A percentile compares a stretch with the other conserved stretches of the same genome.
Conservation (phyloP, 2,329 filamentous ascomycete species). For the Calycina marina region DNA sequence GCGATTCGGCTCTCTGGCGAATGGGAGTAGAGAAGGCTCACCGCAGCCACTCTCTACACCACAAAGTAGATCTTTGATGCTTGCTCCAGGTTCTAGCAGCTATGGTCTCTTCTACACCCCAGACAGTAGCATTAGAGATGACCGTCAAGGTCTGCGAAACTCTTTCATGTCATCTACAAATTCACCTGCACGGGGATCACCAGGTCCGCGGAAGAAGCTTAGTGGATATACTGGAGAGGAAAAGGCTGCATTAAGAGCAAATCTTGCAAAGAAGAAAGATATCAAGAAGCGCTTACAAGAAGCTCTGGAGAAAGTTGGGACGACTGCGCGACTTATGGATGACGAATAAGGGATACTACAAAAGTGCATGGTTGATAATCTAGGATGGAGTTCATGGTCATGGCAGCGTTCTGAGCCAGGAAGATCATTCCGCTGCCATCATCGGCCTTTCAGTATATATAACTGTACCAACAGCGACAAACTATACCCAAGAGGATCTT, state of each 20-base stretch:
- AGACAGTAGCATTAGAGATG: constrained; percentile 15
- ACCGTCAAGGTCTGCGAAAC: constrained; percentile 12
- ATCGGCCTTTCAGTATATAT: too few relatives aligned
- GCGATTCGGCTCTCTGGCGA: constrained; percentile 28
- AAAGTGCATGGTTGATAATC: too few relatives aligned
- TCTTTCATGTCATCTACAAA: constrained; percentile 18
- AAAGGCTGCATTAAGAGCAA: constrained; percentile 39
- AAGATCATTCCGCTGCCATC: too few relatives aligned
- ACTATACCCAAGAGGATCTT: too few relatives aligned
- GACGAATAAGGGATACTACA: too few relatives aligned
- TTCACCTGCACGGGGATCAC: constrained; percentile 12
- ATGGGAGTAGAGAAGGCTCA: constrained; percentile 29
- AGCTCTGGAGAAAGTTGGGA: constrained; percentile 20
- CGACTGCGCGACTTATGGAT: constrained; percentile 18
- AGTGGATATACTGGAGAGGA: constrained; percentile 45
- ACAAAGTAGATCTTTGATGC: constrained; percentile 14
- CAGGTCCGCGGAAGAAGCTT: constrained; percentile 40
- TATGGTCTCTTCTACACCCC: constrained; percentile 19
- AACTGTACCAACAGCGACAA: too few relatives aligned
- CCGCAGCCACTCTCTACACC: constrained; percentile 23
- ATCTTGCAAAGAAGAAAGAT: constrained; percentile 35
- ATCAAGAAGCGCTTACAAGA: constrained; percentile 34
- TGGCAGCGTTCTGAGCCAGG: too few relatives aligned
- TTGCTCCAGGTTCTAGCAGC: constrained; percentile 14
- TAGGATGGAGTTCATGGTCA: too few relatives aligned